A percentile compares a stretch with the other conserved stretches of the same genome.
Conservation (phyloP, 495 filamentous ascomycete species). For the Trichoderma reesei region DNA sequence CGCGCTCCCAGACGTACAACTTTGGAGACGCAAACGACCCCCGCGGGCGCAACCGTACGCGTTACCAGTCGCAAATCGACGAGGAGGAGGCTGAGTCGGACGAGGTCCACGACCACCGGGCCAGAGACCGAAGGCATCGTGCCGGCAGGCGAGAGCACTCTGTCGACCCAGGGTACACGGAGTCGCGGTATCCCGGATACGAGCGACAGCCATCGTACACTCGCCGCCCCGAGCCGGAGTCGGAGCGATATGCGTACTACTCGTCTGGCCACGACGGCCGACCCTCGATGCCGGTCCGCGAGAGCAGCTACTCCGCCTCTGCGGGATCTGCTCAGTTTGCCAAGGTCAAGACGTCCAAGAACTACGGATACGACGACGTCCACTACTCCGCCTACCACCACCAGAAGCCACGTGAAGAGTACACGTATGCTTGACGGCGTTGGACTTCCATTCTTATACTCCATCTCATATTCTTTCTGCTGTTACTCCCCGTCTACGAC, state of each 20-base stretch:
- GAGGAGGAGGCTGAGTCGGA: conserved; percentile 8
- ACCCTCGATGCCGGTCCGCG: background rate
- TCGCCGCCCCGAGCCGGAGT: background rate
- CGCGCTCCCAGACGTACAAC: conserved; percentile 9
- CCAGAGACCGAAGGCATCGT: conserved; percentile 3
- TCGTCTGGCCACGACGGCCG: background rate
- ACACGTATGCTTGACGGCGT: conserved; percentile 10
- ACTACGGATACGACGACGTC: conserved; percentile 15
- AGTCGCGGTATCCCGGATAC: background rate
- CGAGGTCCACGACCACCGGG: conserved; percentile 11
- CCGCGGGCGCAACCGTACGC: conserved; percentile 19
- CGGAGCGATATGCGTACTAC: background rate
- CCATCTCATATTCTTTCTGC: background rate
- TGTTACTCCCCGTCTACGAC: background rate
- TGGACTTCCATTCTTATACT: background rate
- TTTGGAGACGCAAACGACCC: background rate
- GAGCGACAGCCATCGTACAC: conserved; percentile 3
- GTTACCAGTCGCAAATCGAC: conserved; percentile 2
- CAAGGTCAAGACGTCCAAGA: conserved; percentile 16
- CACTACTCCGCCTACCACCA: conserved; percentile 15
- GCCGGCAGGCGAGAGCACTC: background rate
- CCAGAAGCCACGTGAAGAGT: conserved; percentile 13
- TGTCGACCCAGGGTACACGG: background rate
- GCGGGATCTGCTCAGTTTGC: conserved; percentile 10
- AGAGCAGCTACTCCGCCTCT: background rate